Percentiles rank a stretch among this genome's conserved stretches.
These are phyloP conservation scores for Neurospora sp. DNA, from an alignment of 495 filamentous ascomycete genomes.

Conservation along the genomic window DNA sequence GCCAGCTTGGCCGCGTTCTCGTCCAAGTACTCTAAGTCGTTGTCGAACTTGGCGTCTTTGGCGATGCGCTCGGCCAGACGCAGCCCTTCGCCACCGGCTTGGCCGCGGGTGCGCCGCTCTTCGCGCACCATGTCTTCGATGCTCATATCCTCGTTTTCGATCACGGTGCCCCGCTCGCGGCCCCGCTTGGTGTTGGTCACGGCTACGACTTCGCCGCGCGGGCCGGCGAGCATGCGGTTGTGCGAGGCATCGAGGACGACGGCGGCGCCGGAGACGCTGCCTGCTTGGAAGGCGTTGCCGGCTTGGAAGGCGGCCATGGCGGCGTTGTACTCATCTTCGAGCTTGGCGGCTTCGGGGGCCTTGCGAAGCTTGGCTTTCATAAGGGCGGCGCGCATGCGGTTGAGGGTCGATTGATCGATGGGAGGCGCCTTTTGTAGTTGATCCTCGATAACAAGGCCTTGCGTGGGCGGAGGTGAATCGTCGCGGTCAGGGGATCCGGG, in stretches of 20 bases:
- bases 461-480: slow-evolving; percentile 20
- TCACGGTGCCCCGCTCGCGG: slow-evolving; percentile 64
- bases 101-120: slow-evolving; percentile 71
- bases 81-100: slow-evolving; percentile 69
- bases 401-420: slow-evolving; percentile 69
- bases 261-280: slow-evolving; percentile 31
- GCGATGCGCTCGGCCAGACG: slow-evolving; percentile 83
- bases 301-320: slow-evolving; percentile 48
- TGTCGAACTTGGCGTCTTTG: slow-evolving; percentile 84
- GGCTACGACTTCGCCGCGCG: no score
- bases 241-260: slow-evolving; percentile 82
- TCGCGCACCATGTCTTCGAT: slow-evolving; percentile 94
- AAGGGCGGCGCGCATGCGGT: slow-evolving; percentile 81
- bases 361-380: slow-evolving; percentile 85
- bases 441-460: slow-evolving; percentile 35
- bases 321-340: slow-evolving; percentile 78
- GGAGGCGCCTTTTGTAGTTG: slow-evolving; percentile 28
- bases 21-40: slow-evolving; percentile 94
- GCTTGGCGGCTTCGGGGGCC: slow-evolving; percentile 56
- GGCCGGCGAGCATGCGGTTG: slow-evolving; percentile 26
- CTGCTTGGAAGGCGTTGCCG: slow-evolving; percentile 29
- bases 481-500: neutral
- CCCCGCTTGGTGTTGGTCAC: slow-evolving; percentile 47
- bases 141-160: slow-evolving; percentile 91
- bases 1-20: slow-evolving; percentile 89